phyloP scores from a whole-genome alignment of 192 early-diverging fungal genomes.

The Phlyctochytrium planicorne region DNA sequence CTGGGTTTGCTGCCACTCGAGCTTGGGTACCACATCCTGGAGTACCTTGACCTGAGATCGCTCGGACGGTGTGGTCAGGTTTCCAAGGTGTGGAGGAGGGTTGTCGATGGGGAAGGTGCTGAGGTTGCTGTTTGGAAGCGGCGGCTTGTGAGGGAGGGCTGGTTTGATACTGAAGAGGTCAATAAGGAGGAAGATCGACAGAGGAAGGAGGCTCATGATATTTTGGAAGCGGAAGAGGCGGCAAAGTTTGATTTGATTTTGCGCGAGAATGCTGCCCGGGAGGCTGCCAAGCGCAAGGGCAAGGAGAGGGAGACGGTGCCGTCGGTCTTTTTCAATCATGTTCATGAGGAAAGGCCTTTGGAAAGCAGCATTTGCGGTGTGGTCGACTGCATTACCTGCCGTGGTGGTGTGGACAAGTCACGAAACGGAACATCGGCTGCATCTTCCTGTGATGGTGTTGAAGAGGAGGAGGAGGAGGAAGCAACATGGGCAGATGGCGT shows the following conservation, averaged over 20 bases:
- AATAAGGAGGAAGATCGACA: slow-evolving; percentile 17
- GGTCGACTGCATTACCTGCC: too few species aligned
- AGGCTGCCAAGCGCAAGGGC: not conserved
- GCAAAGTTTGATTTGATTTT: too few species aligned
- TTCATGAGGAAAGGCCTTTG: too few species aligned
- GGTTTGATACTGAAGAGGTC: slow-evolving; percentile 44
- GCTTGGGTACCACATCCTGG: slow-evolving; percentile 69
- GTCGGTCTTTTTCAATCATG: too few species aligned
- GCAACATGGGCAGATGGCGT: not conserved
- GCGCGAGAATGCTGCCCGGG: not conserved
- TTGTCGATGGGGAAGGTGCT: slow-evolving; percentile 70
- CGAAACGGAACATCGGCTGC: too few species aligned
- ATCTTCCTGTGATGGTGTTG: not conserved
- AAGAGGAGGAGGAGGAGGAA: not conserved
- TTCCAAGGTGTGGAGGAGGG: slow-evolving; percentile 71
- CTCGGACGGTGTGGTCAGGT: slow-evolving; percentile 80
- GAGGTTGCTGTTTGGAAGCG: slow-evolving; percentile 56
- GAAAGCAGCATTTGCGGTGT: too few species aligned
- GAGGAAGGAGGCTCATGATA: not conserved
- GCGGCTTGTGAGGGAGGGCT: slow-evolving; percentile 41
- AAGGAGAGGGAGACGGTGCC: not conserved
- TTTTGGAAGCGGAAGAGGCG: not conserved
- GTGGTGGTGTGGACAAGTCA: too few species aligned
- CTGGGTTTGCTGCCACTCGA: slow-evolving; percentile 56
- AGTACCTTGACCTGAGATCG: slow-evolving; percentile 76